Evolutionary conservation across 768 basidiomycete species (phyloP).

Genomic region (Rhizopogon vinicolor): DNA sequence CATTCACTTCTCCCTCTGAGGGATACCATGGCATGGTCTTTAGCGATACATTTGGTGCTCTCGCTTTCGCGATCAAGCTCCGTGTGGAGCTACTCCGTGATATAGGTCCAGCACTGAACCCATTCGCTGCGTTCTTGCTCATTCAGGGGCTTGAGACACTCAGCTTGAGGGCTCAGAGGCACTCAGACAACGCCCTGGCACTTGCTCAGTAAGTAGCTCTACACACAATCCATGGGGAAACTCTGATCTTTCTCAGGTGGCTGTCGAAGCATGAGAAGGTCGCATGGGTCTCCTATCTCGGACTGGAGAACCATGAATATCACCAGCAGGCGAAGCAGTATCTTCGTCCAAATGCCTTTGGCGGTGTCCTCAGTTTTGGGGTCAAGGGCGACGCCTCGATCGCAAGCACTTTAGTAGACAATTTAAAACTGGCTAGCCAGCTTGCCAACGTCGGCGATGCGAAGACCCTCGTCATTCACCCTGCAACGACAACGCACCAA

Average conservation of each 20-base stretch:
- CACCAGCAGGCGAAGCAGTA: constrained; percentile 54
- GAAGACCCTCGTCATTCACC: constrained; percentile 61
- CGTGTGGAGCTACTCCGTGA: constrained; percentile 51
- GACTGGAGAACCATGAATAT: constrained; percentile 57
- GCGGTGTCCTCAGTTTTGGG: constrained; percentile 79
- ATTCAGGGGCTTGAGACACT: constrained; percentile 62
- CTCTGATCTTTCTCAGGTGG: constrained; percentile 26
- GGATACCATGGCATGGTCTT: constrained; percentile 54
- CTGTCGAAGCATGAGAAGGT: constrained; percentile 51
- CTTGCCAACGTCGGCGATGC: constrained; percentile 70
- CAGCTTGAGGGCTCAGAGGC: constrained; percentile 53
- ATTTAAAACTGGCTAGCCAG: constrained; percentile 63
- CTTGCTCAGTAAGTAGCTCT: constrained; percentile 35
- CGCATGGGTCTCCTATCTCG: constrained; percentile 17
- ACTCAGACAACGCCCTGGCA: constrained; percentile 50
- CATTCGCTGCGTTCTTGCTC: constrained; percentile 55
- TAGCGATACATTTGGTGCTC: constrained; percentile 44
- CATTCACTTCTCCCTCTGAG: constrained; percentile 50
- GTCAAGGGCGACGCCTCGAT: constrained; percentile 49
- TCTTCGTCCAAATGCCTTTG: constrained; percentile 48
- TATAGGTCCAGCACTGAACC: constrained; percentile 47
- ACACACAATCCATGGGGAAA: not conserved
- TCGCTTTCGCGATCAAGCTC: constrained; percentile 48
- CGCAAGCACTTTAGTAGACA: constrained; percentile 64
- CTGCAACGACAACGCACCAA: constrained; percentile 55